Evolutionary conservation across 768 basidiomycete genomes (phyloP).

Genomic region (Dentipellis sp.): DNA sequence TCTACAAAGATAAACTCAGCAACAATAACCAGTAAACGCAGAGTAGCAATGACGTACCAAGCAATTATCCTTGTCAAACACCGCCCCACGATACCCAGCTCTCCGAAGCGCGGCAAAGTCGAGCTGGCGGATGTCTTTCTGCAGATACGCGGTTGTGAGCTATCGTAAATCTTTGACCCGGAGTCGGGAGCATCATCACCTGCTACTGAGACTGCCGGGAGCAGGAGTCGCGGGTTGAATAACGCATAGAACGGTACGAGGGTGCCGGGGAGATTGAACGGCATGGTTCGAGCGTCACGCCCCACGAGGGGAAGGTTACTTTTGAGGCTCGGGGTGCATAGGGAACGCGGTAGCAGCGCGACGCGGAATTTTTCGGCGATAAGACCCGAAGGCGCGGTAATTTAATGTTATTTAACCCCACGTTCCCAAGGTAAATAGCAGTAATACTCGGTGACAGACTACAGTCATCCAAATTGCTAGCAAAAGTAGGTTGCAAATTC

Average conservation of each 20-base stretch:
- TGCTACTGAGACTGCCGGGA: conserved; percentile 59
- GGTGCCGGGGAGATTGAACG: conserved; percentile 63
- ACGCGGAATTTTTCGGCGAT: too few relatives aligned
- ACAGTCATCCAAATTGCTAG: too few relatives aligned
- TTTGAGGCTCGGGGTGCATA: too few relatives aligned
- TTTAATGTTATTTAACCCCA: too few relatives aligned
- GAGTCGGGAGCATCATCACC: conserved; percentile 32
- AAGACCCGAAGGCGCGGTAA: too few relatives aligned
- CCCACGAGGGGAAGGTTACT: too few relatives aligned
- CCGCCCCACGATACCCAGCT: conserved; percentile 79
- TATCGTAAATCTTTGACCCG: not conserved
- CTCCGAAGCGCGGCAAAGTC: conserved; percentile 64
- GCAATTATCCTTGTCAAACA: conserved; percentile 98
- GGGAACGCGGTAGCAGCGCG: too few relatives aligned
- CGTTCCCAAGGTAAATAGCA: too few relatives aligned
- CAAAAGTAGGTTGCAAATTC: too few relatives aligned
- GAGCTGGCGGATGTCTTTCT: conserved; percentile 80
- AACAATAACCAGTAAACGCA: not conserved
- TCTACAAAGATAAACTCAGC: conserved; percentile 35
- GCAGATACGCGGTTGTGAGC: conserved; percentile 5
- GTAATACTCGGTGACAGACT: too few relatives aligned
- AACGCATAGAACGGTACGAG: conserved; percentile 65
- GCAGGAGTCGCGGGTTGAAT: conserved; percentile 52
- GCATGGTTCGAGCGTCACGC: conserved; percentile 33
- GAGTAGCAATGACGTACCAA: conserved; percentile 41